Evolutionary conservation across 345 rosid genomes (phyloP).

Genomic region (Linum lewisii): DNA sequence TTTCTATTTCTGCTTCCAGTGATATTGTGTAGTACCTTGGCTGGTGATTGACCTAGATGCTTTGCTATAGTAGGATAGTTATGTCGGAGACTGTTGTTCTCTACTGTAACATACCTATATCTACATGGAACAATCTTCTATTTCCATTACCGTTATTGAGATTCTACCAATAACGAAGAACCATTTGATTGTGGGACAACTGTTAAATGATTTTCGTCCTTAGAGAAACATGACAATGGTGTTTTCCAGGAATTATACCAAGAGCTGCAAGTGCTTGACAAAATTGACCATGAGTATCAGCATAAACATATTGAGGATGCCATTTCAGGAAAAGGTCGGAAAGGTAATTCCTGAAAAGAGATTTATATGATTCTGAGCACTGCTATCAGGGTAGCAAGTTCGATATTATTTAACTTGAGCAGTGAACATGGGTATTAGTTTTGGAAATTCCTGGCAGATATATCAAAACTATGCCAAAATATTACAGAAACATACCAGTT

Average conservation of each 20-base stretch:
- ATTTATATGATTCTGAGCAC: not conserved
- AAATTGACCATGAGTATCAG: constrained; percentile 17
- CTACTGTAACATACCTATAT: not conserved
- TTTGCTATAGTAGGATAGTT: not conserved
- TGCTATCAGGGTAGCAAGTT: too few species aligned
- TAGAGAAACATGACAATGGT: not conserved
- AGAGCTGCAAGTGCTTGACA: constrained; percentile 21
- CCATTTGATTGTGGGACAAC: not conserved
- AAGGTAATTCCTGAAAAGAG: constrained; percentile 10
- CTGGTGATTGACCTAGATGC: not conserved
- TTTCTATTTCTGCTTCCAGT: not conserved
- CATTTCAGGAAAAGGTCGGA: constrained; percentile 5
- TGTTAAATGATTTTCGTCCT: not conserved
- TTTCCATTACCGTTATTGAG: not conserved
- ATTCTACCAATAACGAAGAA: too few species aligned
- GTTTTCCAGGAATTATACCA: constrained; percentile 23
- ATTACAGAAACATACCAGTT: not conserved
- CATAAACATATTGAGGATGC: constrained; percentile 6
- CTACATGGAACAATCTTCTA: not conserved
- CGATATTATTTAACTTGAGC: too few species aligned
- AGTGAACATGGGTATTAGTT: not conserved
- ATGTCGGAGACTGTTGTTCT: not conserved
- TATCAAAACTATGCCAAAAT: not conserved
- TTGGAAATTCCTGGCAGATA: not conserved
- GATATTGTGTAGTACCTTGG: not conserved